Percentiles rank a stretch among this genome's conserved stretches.
phyloP scores from a whole-genome alignment of 352 stramenopile genomes.

The Thalassiosira livingstoniorum region DNA sequence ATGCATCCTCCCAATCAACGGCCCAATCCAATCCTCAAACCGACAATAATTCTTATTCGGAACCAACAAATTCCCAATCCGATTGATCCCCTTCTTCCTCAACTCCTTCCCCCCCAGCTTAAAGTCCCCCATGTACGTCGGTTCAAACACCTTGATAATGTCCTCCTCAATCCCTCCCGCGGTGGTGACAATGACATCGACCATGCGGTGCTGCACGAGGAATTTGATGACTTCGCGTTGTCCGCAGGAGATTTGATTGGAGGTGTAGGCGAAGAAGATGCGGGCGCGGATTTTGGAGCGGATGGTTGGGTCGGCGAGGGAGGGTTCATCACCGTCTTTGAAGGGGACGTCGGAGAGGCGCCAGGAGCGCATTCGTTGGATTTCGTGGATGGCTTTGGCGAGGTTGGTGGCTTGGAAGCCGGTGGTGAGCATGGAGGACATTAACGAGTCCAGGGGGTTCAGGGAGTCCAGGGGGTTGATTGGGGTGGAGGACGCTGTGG shows the following conservation, averaged over 20 bases:
- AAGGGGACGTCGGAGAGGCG: conserved; percentile 94
- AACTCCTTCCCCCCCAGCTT: conserved; percentile 92
- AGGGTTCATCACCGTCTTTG: conserved; percentile 91
- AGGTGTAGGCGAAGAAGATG: conserved; percentile 99
- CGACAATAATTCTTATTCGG: conserved; percentile 99
- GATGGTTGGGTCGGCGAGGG: conserved; percentile 74
- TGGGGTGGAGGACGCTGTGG: conserved; percentile 21
- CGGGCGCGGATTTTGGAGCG: conserved; percentile 77
- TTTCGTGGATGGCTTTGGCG: conserved; percentile 95
- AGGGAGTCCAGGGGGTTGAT: too few relatives aligned
- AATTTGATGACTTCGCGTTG: conserved; percentile 98
- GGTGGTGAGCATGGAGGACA: conserved; percentile 73
- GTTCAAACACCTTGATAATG: conserved; percentile 99
- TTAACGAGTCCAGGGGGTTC: conserved; percentile 79
- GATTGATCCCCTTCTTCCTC: conserved; percentile 97
- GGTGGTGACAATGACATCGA: conserved; percentile 97
- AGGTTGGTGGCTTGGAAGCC: conserved; percentile 94
- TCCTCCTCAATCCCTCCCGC: conserved; percentile 94
- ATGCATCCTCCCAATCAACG: conserved; percentile 97
- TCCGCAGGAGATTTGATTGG: conserved; percentile 99
- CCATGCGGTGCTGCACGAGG: conserved; percentile 97
- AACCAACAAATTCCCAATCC: conserved; percentile 99
- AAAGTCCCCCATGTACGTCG: conserved; percentile 99
- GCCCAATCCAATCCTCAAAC: conserved; percentile 90
- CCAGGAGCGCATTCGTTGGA: conserved; percentile 98